A percentile compares a stretch with the other conserved stretches of the same genome.
These are phyloP conservation scores for Fusarium caatingaense DNA, from an alignment of 2,329 filamentous ascomycete genomes.

Conservation along the genomic window DNA sequence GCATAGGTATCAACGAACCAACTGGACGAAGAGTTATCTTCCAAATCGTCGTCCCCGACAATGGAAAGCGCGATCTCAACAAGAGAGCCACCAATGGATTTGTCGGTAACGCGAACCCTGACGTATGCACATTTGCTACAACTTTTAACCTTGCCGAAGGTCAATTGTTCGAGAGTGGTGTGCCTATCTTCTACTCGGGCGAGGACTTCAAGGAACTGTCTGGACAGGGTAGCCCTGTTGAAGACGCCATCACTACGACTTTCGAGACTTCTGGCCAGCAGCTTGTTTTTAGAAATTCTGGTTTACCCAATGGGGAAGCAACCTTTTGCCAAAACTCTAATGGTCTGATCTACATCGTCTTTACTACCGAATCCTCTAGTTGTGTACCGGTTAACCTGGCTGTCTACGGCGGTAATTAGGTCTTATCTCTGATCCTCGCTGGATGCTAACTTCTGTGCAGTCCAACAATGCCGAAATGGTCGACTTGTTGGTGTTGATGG, in stretches of 20 bases:
- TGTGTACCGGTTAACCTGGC: background rate
- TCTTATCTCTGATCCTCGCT: fast-evolving
- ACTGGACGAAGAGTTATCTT: no score
- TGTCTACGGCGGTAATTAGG: background rate
- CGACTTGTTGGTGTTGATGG: no score
- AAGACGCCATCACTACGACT: background rate
- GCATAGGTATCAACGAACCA: no score
- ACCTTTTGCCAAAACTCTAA: background rate
- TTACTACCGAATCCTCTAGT: background rate
- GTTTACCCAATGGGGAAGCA: background rate
- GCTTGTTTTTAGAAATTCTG: background rate
- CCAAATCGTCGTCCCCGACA: no score
- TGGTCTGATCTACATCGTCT: background rate
- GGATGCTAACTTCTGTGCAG: background rate
- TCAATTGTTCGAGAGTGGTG: background rate
- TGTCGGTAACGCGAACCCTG: no score
- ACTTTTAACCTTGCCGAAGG: background rate
- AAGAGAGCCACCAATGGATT: no score
- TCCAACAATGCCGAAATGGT: background rate
- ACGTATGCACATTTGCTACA: background rate
- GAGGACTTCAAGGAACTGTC: background rate
- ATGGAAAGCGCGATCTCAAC: no score
- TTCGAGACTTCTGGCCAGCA: background rate
- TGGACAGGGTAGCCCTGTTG: background rate
- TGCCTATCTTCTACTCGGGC: background rate